Base-by-base conservation (phyloP, 2,329 filamentous ascomycete genomes). In the Ceratocystis papillata region DNA sequence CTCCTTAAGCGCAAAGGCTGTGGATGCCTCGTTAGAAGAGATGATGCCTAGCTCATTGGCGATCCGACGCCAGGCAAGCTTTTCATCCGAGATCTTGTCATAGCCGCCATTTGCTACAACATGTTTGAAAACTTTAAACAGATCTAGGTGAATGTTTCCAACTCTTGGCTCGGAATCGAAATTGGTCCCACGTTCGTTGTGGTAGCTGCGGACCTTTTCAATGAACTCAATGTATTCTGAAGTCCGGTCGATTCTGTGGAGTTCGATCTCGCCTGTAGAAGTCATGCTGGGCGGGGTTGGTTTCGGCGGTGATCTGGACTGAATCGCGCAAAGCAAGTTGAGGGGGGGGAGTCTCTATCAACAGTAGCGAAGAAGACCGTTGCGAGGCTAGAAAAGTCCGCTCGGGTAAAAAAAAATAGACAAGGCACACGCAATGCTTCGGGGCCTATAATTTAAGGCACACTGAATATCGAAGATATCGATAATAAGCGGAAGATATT, bases 111-210 rank as follows among this genome's bases (percentile, higher is more conserved):
- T 85, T 25, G 83, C 82, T 65, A 88, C 81, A 20, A 96, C 88
- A 70, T 86, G 82, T 69, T 88, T 87, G 79, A 90, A 96, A 37
- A 95, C 82, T 72, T 88, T 87, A 73, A 86, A 79, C 33, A 96
- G 80, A 72, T 96, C 88, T 68, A 96, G 82, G 69, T 87, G 85
- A 68, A 86, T 86, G 70, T 83, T 82, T 68, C 89, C 90, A 71
- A 95, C 85, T 76, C 89, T 91, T 63, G 90, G 90, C 74, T 92
- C 87, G 37, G 86, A 81, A 68, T 95, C 90, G 70, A 96, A 85
- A 67, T 80, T 77, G 6, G 89, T 95, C 65, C 90, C 90, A 76
- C 90, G 84, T 75, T 89, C 84, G 71, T 86, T 81, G 75, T 95
- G 90, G 73, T 90, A 95, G 60, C 80, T 83, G 63, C 80, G 81